A percentile compares a stretch with the other conserved stretches of the same genome.
Evolutionary conservation across 768 basidiomycete genomes (phyloP).

Genomic region (Pilatotrama ljubarskyi): DNA sequence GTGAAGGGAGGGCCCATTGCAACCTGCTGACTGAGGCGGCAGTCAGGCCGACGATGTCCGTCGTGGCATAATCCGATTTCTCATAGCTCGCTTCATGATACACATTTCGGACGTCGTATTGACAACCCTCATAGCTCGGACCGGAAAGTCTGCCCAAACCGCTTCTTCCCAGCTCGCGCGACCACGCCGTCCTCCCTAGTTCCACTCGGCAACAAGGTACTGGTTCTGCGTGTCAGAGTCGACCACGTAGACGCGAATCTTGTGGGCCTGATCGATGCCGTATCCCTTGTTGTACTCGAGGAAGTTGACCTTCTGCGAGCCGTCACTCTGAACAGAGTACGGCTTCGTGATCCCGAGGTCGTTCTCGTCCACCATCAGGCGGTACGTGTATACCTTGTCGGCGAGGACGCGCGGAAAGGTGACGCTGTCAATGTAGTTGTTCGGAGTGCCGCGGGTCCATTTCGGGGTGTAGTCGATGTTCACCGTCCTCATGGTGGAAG

Average conservation of each 20-base stretch:
- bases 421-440: constrained; percentile 16
- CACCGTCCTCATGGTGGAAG: not conserved
- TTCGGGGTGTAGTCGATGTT: constrained; percentile 9
- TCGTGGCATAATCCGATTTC: too few relatives aligned
- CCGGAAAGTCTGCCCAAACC: too few relatives aligned
- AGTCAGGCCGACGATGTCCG: too few relatives aligned
- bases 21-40: too few relatives aligned
- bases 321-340: constrained; percentile 7
- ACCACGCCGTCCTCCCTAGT: too few relatives aligned
- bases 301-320: constrained; percentile 23
- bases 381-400: constrained; percentile 17
- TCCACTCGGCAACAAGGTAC: constrained; percentile 17
- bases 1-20: too few relatives aligned
- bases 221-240: constrained; percentile 16
- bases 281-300: constrained; percentile 19
- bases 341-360: constrained; percentile 14
- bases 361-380: constrained; percentile 5
- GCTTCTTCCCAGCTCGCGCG: too few relatives aligned
- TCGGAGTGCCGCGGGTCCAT: constrained; percentile 14
- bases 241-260: constrained; percentile 16
- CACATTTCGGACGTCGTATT: too few relatives aligned
- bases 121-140: too few relatives aligned
- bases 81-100: too few relatives aligned
- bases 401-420: constrained; percentile 15
- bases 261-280: constrained; percentile 3